Base-by-base conservation (phyloP, 2,329 filamentous ascomycete genomes). In the Ophiocordyceps sinensis region DNA sequence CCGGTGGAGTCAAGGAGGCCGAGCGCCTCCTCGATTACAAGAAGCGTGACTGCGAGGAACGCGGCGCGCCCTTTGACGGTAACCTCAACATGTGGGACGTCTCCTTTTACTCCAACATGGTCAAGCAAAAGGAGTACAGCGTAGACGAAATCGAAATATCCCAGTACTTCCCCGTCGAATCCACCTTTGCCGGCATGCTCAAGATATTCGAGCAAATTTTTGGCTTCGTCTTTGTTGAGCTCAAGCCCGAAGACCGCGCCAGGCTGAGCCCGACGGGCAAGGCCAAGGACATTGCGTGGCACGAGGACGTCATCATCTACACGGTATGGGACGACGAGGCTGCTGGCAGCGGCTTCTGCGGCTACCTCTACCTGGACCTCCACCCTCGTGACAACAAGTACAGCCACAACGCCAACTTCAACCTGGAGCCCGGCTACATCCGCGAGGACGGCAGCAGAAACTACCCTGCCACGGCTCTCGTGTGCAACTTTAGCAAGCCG, bases 401-500 rank as follows among this genome's bases (percentile, higher is more conserved):
- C 57, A 79, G 82, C 14, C 85, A 89, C 53, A 84, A 85, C 6
- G 85, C 85, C 53, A 89, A 89, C 66, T 89, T 91, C 66, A 84
- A 79, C 59, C 61, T 91, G 2, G 78, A 85, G 60, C 82, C 83
- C 1, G 82, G 82, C 21, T 86, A 74, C 61, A 63, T 77, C 42
- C 66, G 71, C 43, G 66, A 73, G 40, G 75, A 86, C 45, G 83
- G 82, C 46, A 79, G 75, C 30, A 73, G 82, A 41, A 71, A 77
- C 43, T 88, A 87, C 57, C 83, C 84, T 6, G 80, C 80, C 1
- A 89, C 84, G 0, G 82, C 84, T 2, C 67, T 89, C 11, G 83
- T 89, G 11, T 89, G 84, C 71, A 89, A 89, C 64, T 89, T 89
- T 59, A 83, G 78, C 55, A 88, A 88, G 62, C 81, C 84, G 2